These are phyloP conservation scores for Diaporthe amygdali DNA, from an alignment of 2,329 filamentous ascomycete species.

Conservation along the genomic window DNA sequence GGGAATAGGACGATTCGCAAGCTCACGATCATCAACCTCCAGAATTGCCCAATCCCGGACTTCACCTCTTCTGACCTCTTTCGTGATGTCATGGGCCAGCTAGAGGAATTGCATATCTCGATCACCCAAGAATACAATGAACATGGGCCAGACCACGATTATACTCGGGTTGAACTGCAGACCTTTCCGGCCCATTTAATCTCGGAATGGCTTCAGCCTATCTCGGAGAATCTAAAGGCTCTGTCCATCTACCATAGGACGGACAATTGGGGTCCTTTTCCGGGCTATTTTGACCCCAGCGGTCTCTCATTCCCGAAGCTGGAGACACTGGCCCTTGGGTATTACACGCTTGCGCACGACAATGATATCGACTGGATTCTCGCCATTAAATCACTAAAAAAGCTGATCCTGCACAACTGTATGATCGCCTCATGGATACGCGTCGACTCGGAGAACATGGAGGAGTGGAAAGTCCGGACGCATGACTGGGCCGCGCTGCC, in stretches of 20 bases:
- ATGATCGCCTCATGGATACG: neutral
- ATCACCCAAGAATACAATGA: neutral
- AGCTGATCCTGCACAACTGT: slow-evolving; percentile 7
- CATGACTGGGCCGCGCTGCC: neutral
- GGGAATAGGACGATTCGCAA: slow-evolving; percentile 1
- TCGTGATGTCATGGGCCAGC: neutral
- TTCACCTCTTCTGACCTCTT: slow-evolving; percentile 17
- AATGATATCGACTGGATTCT: slow-evolving; percentile 17
- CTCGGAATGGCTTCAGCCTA: slow-evolving; percentile 11
- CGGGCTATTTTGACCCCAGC: slow-evolving; percentile 3
- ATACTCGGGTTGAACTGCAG: slow-evolving; percentile 5
- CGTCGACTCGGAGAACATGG: neutral
- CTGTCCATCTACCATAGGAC: neutral
- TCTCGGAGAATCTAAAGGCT: slow-evolving; percentile 14
- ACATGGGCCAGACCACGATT: neutral
- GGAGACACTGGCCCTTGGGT: neutral
- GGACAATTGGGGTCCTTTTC: slow-evolving; percentile 19
- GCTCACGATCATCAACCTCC: slow-evolving; percentile 7
- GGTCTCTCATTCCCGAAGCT: slow-evolving; percentile 19
- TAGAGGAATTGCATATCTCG: slow-evolving; percentile 13
- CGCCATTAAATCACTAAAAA: slow-evolving; percentile 1
- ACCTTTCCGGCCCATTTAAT: slow-evolving; percentile 12
- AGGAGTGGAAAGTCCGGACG: neutral
- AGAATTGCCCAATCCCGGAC: slow-evolving; percentile 3
- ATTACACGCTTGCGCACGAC: slow-evolving; percentile 12